Evolutionary conservation across 2,329 filamentous ascomycete genomes (phyloP), one percentile per base, ranked within the genome.

Genomic region (Colletotrichum horii): DNA sequence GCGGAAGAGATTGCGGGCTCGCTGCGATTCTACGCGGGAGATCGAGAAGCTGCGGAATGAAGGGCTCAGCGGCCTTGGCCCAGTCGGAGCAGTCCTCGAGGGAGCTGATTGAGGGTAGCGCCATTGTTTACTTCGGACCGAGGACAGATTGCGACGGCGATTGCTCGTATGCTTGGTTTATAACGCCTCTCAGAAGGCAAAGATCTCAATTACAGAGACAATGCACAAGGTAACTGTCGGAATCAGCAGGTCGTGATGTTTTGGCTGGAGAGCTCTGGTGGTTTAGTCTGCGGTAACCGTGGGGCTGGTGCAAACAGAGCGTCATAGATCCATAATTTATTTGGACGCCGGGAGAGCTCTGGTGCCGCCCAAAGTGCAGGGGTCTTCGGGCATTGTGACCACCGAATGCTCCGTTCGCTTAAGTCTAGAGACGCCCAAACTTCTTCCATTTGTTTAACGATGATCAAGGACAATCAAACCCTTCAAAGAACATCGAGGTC

Each of bases 21-120:
- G 89, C 88, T 77, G 92, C 87, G 69, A 94, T 82, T 78, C 92
- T 91, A 72, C 90, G 87, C 14, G 95, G 95, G 36, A 98, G 89
- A 80, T 91, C 88, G 82, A 91, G 90, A 73, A 96, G 87, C 83
- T 96, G 93, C 12, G 91, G 88, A 61, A 95, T 81, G 83, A 92
- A 98, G 12, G 96, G 96, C 78, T 91, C 87, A 78, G 98, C 93
- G 1, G 94, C 94, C 80, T 92, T 91, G 78, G 89, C 87, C 84
- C 93, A 97, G 83, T 96, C 93, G 79, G 94, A 92, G 84, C 94
- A 96, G 78, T 98, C 95, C 78, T 89, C 86, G 15, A 97, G 87
- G 48, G 91, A 89, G 78, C 91, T 90, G 78, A 98, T 86, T n/a
- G 89, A 84, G 8, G 96, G 95, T 24, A 98, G 86, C 77, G 93